These are phyloP conservation scores for Wickerhamiella bombiphila DNA, from an alignment of 805 yeast species.

Conservation along the genomic window DNA sequence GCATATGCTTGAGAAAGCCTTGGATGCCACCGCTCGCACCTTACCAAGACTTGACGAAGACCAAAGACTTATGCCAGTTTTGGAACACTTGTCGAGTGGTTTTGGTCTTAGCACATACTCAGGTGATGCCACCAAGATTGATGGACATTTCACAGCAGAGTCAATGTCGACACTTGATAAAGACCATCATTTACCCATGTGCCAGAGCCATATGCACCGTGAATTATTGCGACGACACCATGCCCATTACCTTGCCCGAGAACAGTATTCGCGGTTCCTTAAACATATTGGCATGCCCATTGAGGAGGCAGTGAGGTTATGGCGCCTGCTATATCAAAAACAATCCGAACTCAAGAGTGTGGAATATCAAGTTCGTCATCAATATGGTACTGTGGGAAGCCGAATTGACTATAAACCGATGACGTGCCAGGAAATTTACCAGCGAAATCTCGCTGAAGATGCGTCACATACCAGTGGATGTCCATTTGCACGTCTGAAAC, in stretches of 20 bases:
- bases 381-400: conserved; percentile 84
- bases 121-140: conserved; percentile 20
- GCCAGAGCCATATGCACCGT: conserved; percentile 53
- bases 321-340: conserved; percentile 36
- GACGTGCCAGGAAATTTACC: conserved; percentile 66
- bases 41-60: conserved; percentile 83
- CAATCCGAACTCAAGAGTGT: conserved; percentile 35
- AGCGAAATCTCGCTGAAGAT: conserved; percentile 36
- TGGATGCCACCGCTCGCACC: conserved; percentile 57
- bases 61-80: conserved; percentile 71
- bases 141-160: conserved; percentile 38
- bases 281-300: conserved; percentile 79
- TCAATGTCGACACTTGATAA: conserved; percentile 42
- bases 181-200: conserved; percentile 62
- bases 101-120: conserved; percentile 27
- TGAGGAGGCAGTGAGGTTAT: conserved; percentile 78
- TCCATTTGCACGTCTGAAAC: conserved; percentile 65
- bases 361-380: conserved; percentile 74
- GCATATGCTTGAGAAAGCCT: conserved; percentile 33
- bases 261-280: conserved; percentile 68
- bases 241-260: conserved; percentile 70
- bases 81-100: conserved; percentile 53
- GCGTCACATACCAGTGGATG: conserved; percentile 66
- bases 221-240: conserved; percentile 52
- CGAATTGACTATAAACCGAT: conserved; percentile 73